Base-by-base conservation (phyloP, 2,329 filamentous ascomycete genomes). In the Didymella sp. region DNA sequence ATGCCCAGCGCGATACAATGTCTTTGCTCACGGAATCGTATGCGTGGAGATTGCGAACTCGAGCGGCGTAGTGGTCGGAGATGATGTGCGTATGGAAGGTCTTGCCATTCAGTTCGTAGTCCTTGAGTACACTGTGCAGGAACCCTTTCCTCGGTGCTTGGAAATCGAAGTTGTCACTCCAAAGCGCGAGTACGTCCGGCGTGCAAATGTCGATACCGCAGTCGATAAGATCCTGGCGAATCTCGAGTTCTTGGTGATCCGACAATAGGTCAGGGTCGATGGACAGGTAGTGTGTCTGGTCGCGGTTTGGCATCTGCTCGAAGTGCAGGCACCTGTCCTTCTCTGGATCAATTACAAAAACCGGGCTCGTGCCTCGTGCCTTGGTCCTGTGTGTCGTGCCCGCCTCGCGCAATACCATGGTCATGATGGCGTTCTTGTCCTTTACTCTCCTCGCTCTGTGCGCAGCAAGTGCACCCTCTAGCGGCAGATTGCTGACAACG, bases 81-180 rank as follows among this genome's bases (percentile, higher is more conserved):
- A 96, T 81, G 62, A 98, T 89, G 68, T 98, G 90, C 2, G 92
- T 89, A 74, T 97, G 92, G 49, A 99, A 91, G n/a, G 92, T 92
- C 80, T 98, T 96, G 57, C 93, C 93, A 75, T 98, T 98, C 54
- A 98, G 82, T 73, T 99, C 95, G 80, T 92, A 96, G 74, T 99
- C 95, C 79, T 97, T 97, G 51, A 99, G 80, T 1, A 98, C 92
- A 57, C 93, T 93, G 73, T 93, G 91, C 31, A 99, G 78, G 69
- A 96, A 97, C 69, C 96, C 92, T 68, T 89, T 89, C 51, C 93
- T 86, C 1, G 94, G 92, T 7, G 92, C 84, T 74, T 97, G 92
- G 75, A 96, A 98, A 75, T 99, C 94, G 69, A 98, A 99, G 72
- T 93, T 96, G 77, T 99, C 95, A 8, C 92, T 95, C 91, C 95